A percentile compares a stretch with the other conserved stretches of the same genome.
Conservation (phyloP, 1,139 yeast genomes). For the Kodamaea arcana region DNA sequence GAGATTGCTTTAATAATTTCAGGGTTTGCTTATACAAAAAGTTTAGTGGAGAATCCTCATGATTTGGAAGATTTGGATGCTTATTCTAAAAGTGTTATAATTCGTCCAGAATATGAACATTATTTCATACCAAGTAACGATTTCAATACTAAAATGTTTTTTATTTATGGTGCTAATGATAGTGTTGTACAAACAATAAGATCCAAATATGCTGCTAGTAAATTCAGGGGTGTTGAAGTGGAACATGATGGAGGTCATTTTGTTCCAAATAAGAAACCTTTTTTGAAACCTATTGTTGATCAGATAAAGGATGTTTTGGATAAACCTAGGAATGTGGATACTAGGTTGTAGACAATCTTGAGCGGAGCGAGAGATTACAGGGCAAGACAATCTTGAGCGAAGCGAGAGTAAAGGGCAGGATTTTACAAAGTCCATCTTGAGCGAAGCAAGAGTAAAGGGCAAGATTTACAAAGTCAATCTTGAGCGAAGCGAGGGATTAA, state of each 20-base stretch:
- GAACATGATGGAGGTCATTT: conserved; percentile 40
- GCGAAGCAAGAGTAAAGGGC: no score
- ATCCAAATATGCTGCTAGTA: conserved; percentile 21
- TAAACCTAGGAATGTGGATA: no score
- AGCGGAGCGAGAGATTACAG: no score
- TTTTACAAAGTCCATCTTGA: no score
- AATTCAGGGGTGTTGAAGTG: conserved; percentile 17
- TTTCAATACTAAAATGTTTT: conserved; percentile 22
- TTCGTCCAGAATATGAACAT: conserved; percentile 10
- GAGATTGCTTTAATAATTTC: conserved; percentile 49
- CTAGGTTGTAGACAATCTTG: no score
- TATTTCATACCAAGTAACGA: conserved; percentile 17
- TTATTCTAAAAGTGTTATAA: conserved; percentile 2
- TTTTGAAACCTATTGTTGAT: background rate
- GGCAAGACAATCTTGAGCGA: no score
- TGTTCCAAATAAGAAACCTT: conserved; percentile 22
- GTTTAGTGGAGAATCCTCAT: conserved; percentile 10
- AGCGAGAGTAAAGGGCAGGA: no score
- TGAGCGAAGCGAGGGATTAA: no score
- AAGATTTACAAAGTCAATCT: no score
- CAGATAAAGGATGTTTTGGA: background rate
- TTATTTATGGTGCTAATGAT: conserved; percentile 32
- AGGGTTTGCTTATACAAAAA: conserved; percentile 54
- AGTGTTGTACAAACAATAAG: conserved; percentile 32
- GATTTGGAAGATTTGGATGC: conserved; percentile 17